Evolutionary conservation across 75 land plant genomes (phyloP).

Genomic region (Larix kaempferi): DNA sequence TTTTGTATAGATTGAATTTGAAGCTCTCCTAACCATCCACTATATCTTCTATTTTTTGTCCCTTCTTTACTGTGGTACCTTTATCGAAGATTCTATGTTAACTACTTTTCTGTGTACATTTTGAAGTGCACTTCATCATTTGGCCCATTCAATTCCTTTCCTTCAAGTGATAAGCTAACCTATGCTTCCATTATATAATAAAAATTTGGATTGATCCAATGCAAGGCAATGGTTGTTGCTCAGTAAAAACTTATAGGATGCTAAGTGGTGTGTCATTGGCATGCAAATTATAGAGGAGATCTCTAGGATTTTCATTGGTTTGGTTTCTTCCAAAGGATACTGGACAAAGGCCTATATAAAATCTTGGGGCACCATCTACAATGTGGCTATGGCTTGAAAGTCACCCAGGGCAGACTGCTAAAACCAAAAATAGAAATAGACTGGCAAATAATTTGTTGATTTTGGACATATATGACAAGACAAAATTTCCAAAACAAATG

Average conservation of each 20-base stretch:
- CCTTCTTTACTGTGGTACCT: too few species aligned
- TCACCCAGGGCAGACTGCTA: neutral
- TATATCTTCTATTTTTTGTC: too few species aligned
- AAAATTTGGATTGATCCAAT: too few species aligned
- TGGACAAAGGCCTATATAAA: slow-evolving; percentile 66
- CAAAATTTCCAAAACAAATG: neutral
- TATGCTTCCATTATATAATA: too few species aligned
- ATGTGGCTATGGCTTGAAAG: slow-evolving; percentile 3
- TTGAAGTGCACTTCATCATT: too few species aligned
- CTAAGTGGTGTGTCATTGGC: slow-evolving; percentile 29
- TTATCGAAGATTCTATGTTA: too few species aligned
- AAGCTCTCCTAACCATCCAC: too few species aligned
- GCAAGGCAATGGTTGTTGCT: too few species aligned
- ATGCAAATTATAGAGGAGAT: slow-evolving; percentile 39
- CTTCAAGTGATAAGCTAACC: too few species aligned
- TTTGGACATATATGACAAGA: neutral
- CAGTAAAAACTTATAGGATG: slow-evolving; percentile 18
- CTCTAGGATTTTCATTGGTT: slow-evolving; percentile 79
- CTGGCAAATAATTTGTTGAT: neutral
- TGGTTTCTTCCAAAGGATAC: slow-evolving; percentile 73
- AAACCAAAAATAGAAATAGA: neutral
- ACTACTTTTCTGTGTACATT: too few species aligned
- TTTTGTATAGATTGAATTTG: too few species aligned
- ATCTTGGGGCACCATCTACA: slow-evolving; percentile 59
- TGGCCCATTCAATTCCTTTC: too few species aligned